Evolutionary conservation across 257 asterid species (phyloP), one percentile per base, ranked within the genome.

Genomic region (Salvia hispanica): DNA sequence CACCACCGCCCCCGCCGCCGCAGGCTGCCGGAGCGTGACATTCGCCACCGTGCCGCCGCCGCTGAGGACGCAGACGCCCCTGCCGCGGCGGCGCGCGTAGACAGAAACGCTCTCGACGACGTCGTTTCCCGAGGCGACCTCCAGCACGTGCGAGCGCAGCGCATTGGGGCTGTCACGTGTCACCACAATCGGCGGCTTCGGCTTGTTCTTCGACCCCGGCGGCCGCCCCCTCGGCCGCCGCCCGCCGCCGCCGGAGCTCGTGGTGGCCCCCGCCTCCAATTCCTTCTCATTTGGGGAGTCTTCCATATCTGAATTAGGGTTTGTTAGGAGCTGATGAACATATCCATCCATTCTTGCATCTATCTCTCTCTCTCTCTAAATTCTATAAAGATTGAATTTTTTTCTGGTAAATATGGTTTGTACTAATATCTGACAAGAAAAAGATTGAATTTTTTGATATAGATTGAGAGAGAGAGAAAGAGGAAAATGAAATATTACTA

Each of bases 171-270:
- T 83, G 42, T 88, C 92, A 4, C 88, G 79, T 0, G 95, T 83
- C 16, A 88, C 87, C 10, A 88, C 57, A 0, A 88, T 64, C 0
- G 95, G 95, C 2, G 95, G 93, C 75, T 82, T 88, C 3, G 93
- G 87, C 70, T 83, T 85, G 83, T 85, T 88, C 67, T 85, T 85
- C 12, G 95, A 85, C 0, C 92, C 95, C 0, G 92, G 72, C 0
- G 92, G 95, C 0, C 95, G 85, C 68, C 95, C 95, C 0, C 95
- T 76, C 0, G 91, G 86, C 6, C 95, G 91, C 51, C 95, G 89
- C 74, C 53, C 83, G 7, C 78, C 63, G 0, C 82, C 87, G 11
- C 84, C 88, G 65, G 90, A 84, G 74, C 84, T 78, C 46, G 84
- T 80, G 50, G 83, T 66, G 31, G 83, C 77, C 15, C 75, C 76